Evolutionary conservation across 2,329 filamentous ascomycete genomes (phyloP).

Genomic region (Penicillium glabrum): DNA sequence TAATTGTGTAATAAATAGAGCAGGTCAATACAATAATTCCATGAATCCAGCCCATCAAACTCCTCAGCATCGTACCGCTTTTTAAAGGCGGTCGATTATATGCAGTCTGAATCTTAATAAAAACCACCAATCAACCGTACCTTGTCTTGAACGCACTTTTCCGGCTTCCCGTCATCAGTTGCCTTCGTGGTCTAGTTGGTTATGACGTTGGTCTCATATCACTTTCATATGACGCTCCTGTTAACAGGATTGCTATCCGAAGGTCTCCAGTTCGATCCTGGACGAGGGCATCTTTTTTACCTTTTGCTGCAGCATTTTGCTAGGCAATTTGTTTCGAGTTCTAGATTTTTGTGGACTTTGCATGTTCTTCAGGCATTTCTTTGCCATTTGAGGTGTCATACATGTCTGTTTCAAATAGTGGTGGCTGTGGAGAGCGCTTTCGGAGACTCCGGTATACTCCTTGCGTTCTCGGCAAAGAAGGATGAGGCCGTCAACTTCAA

Average conservation of each 20-base stretch:
- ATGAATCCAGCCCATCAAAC: no score
- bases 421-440: not conserved
- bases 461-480: not conserved
- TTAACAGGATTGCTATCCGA: constrained; percentile 24
- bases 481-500: not conserved
- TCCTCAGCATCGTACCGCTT: no score
- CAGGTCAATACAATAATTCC: no score
- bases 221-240: constrained; percentile 19
- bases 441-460: not conserved
- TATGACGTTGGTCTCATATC: constrained; percentile 27
- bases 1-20: no score
- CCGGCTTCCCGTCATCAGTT: not conserved
- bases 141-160: not conserved
- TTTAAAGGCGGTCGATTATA: no score
- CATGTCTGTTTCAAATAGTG: not conserved
- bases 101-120: no score
- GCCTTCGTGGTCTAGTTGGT: constrained; percentile 27
- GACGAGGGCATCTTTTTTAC: constrained; percentile 16
- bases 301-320: not conserved
- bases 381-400: not conserved
- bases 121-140: no score
- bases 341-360: not conserved
- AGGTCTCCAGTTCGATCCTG: constrained; percentile 28
- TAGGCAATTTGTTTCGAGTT: no score
- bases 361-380: not conserved